phyloP scores from a whole-genome alignment of 2,329 filamentous ascomycete species.

The Lasiodiplodia hormozganensis region DNA sequence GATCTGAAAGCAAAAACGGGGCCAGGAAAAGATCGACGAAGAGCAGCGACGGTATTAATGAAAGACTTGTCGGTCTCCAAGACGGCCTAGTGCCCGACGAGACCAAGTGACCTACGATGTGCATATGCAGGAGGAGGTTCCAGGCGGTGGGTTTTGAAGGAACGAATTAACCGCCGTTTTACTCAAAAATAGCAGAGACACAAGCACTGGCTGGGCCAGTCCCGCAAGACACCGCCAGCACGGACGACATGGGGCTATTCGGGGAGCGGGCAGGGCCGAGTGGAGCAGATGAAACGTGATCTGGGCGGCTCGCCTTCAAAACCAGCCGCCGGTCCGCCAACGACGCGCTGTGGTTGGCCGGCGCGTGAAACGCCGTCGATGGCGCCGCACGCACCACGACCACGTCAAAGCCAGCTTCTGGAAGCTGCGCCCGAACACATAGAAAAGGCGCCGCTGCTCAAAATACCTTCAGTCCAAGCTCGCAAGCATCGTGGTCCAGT shows the following conservation, averaged over 20 bases:
- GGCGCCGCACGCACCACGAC: not conserved
- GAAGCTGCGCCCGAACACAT: slow-evolving; percentile 9
- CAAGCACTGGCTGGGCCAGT: slow-evolving; percentile 44
- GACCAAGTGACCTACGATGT: slow-evolving; percentile 32
- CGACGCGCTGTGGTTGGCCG: slow-evolving; percentile 18
- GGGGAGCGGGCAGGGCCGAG: slow-evolving; percentile 28
- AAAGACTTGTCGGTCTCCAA: slow-evolving; percentile 31
- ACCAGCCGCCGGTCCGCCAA: not conserved
- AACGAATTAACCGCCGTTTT: slow-evolving; percentile 49
- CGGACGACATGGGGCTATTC: slow-evolving; percentile 20
- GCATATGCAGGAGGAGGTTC: slow-evolving; percentile 36
- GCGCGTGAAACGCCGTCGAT: slow-evolving; percentile 14
- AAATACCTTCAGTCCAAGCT: not conserved
- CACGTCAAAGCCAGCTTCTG: slow-evolving; percentile 20
- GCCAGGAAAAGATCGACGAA: slow-evolving; percentile 27
- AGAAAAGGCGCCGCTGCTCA: slow-evolving; percentile 13
- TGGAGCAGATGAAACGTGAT: slow-evolving; percentile 24
- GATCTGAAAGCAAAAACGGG: slow-evolving; percentile 42
- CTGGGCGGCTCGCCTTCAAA: slow-evolving; percentile 27
- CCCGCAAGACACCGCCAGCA: slow-evolving; percentile 24
- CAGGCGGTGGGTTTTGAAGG: slow-evolving; percentile 45
- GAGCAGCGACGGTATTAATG: slow-evolving; percentile 34
- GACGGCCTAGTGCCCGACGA: slow-evolving; percentile 17
- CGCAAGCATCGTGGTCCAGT: slow-evolving; percentile 11
- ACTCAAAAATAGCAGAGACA: slow-evolving; percentile 38